These are phyloP conservation scores for Globisporangium emineosum DNA, from an alignment of 352 stramenopile genomes.

Conservation along the genomic window DNA sequence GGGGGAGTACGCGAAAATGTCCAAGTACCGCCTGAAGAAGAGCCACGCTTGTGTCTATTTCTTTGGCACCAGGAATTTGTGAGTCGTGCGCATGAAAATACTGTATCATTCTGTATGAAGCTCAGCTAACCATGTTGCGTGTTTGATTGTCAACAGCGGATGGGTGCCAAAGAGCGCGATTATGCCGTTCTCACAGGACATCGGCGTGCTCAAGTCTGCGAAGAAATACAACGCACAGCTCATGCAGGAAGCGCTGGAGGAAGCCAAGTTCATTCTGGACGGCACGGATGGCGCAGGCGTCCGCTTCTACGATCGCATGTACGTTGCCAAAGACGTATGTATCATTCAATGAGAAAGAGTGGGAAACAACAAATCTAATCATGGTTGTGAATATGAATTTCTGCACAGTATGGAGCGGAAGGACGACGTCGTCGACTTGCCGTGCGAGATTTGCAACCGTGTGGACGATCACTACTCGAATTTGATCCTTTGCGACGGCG, in stretches of 20 bases:
- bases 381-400: conserved; percentile 3
- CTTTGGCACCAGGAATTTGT: conserved; percentile 87
- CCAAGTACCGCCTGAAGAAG: conserved; percentile 68
- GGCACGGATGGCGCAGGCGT: conserved; percentile 47
- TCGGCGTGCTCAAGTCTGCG: conserved; percentile 49
- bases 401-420: conserved; percentile 62
- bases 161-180: conserved; percentile 76
- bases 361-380: background rate
- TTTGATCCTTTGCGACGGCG: conserved; percentile 81
- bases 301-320: conserved; percentile 83
- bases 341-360: conserved; percentile 2
- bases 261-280: conserved; percentile 66
- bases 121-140: conserved; percentile 1
- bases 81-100: conserved; percentile 20
- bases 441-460: conserved; percentile 80
- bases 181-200: conserved; percentile 65
- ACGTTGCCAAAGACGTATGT: conserved; percentile 17
- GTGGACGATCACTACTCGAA: conserved; percentile 80
- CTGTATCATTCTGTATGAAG: background rate
- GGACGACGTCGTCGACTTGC: conserved; percentile 64
- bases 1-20: conserved; percentile 81
- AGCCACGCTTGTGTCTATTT: conserved; percentile 84
- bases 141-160: conserved; percentile 31
- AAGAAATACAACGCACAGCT: conserved; percentile 73
- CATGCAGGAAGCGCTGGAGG: conserved; percentile 69